Evolutionary conservation across 345 rosid species (phyloP).

Genomic region (Rubroshorea leprosula): DNA sequence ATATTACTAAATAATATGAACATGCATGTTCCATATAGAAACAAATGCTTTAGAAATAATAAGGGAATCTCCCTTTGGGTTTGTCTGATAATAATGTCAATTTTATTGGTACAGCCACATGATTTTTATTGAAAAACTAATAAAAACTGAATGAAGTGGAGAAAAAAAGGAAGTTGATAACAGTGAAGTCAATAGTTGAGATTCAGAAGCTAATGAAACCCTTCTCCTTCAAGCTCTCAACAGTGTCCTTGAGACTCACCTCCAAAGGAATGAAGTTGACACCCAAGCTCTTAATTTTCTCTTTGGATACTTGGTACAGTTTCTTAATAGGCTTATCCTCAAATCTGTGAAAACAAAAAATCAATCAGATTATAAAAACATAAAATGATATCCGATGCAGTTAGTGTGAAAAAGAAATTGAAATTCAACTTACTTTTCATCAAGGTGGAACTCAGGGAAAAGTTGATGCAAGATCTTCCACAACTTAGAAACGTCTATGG

Average conservation of each 20-base stretch:
- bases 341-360: neutral
- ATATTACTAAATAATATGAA: too few species aligned
- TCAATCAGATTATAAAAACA: neutral
- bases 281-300: conserved; percentile 37
- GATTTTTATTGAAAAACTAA: too few species aligned
- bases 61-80: too few species aligned
- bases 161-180: too few species aligned
- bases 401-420: neutral
- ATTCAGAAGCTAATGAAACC: conserved; percentile 9
- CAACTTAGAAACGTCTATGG: conserved; percentile 8
- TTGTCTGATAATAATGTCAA: too few species aligned
- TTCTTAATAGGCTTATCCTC: conserved; percentile 15
- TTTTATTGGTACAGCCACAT: too few species aligned
- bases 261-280: conserved; percentile 40
- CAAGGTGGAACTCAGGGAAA: conserved; percentile 20
- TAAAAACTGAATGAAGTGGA: neutral
- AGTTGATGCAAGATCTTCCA: conserved; percentile 17
- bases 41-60: too few species aligned
- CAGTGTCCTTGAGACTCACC: conserved; percentile 32
- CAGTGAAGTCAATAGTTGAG: neutral
- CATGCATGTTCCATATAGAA: too few species aligned
- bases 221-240: conserved; percentile 32
- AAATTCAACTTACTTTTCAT: conserved; percentile 24
- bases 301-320: conserved; percentile 32
- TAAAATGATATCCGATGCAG: neutral